These are phyloP conservation scores for Sporisorium sorghi DNA, from an alignment of 1,284 basidiomycete species.

Conservation along the genomic window DNA sequence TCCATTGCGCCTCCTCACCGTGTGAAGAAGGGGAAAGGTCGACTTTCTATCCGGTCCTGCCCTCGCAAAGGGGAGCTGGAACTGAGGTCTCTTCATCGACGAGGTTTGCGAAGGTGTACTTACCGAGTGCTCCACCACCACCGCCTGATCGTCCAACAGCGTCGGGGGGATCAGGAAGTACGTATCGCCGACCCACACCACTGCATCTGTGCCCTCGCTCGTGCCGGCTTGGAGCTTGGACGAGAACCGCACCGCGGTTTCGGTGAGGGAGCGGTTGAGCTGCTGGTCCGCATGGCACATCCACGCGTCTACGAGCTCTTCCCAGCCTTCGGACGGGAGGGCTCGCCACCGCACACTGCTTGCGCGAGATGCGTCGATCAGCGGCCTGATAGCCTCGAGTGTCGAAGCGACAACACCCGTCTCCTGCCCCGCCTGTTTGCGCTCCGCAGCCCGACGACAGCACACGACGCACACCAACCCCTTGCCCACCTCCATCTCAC, in stretches of 20 bases:
- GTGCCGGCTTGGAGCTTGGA: neutral
- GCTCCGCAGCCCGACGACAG: too few species aligned
- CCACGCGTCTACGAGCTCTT: slow-evolving; percentile 95
- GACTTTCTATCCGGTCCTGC: slow-evolving; percentile 49
- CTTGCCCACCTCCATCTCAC: neutral
- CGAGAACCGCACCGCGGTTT: slow-evolving; percentile 41
- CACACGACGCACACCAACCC: slow-evolving; percentile 24
- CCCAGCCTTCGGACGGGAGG: slow-evolving; percentile 94
- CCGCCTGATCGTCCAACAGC: neutral
- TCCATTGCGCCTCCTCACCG: neutral
- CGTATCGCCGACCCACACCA: slow-evolving; percentile 43
- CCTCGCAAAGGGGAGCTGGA: too few species aligned
- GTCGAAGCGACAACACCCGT: too few species aligned
- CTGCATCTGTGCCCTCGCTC: neutral
- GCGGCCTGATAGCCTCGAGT: too few species aligned
- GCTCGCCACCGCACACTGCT: slow-evolving; percentile 76
- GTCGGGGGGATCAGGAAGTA: slow-evolving; percentile 19
- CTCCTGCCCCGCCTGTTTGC: too few species aligned
- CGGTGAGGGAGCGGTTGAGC: slow-evolving; percentile 51
- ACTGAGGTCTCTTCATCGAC: too few species aligned
- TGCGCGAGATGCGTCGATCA: too few species aligned
- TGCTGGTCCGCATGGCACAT: slow-evolving; percentile 93
- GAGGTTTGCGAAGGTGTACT: slow-evolving; percentile 8
- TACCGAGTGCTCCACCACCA: slow-evolving; percentile 12
- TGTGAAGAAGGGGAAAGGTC: neutral